A percentile compares a stretch with the other conserved stretches of the same genome.
phyloP scores from a whole-genome alignment of 2,329 filamentous ascomycete genomes.

The Arthrinium phaeospermum region DNA sequence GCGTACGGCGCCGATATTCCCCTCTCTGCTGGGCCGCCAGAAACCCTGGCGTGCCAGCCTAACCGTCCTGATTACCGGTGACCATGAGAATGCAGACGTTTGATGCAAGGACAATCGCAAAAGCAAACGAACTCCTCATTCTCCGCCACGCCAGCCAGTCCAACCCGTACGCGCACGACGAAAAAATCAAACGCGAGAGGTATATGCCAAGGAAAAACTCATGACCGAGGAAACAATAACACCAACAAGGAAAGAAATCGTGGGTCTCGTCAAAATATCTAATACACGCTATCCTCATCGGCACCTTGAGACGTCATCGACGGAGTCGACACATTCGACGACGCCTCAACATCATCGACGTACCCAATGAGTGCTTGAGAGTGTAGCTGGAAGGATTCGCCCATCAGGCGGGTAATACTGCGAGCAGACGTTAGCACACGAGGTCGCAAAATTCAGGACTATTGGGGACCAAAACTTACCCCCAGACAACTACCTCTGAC shows the following conservation, averaged over 20 bases:
- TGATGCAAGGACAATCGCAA: conserved; percentile 39
- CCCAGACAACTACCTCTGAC: conserved; percentile 98
- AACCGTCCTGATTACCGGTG: conserved; percentile 40
- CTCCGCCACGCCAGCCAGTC: conserved; percentile 36
- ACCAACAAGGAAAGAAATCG: conserved; percentile 52
- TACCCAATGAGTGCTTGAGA: conserved; percentile 94
- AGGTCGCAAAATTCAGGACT: background rate
- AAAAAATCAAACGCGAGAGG: conserved; percentile 43
- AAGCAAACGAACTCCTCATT: conserved; percentile 37
- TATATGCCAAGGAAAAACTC: conserved; percentile 52
- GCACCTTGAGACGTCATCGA: conserved; percentile 75
- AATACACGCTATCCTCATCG: conserved; percentile 76
- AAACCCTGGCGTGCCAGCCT: conserved; percentile 39
- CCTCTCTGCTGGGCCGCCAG: conserved; percentile 34
- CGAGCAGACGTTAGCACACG: background rate
- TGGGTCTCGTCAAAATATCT: conserved; percentile 56
- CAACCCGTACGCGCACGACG: conserved; percentile 36
- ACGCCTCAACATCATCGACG: conserved; percentile 80
- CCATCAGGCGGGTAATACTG: conserved; percentile 93
- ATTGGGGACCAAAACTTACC: conserved; percentile 67
- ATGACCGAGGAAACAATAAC: conserved; percentile 35
- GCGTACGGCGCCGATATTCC: conserved; percentile 34
- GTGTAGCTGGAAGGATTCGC: conserved; percentile 96
- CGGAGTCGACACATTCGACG: conserved; percentile 71
- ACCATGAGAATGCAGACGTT: conserved; percentile 41